A percentile compares a stretch with the other conserved stretches of the same genome.
Conservation (phyloP, 352 stramenopile genomes). For the Pythium sukuiense region DNA sequence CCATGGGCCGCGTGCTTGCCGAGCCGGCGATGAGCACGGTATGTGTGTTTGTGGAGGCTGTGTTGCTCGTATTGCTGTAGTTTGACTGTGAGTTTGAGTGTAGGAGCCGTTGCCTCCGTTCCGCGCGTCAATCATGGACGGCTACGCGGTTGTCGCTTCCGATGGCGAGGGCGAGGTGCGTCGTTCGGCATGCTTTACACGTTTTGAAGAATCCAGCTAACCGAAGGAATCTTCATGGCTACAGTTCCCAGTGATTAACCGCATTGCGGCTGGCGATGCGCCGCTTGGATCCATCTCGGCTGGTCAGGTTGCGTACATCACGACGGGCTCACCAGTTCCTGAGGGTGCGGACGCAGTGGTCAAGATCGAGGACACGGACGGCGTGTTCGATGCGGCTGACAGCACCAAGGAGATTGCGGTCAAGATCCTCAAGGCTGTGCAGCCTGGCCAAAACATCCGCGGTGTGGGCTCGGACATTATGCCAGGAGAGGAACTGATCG, state of each 20-base stretch:
- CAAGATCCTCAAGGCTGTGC: slow-evolving; percentile 64
- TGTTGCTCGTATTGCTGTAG: background rate
- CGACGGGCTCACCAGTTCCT: slow-evolving; percentile 93
- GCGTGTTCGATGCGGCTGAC: slow-evolving; percentile 35
- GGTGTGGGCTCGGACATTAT: slow-evolving; percentile 92
- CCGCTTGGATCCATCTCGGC: slow-evolving; percentile 38
- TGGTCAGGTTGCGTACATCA: slow-evolving; percentile 90
- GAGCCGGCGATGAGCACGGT: slow-evolving; percentile 52
- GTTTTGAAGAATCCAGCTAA: too few species aligned
- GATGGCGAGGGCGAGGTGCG: slow-evolving; percentile 69
- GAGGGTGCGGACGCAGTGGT: slow-evolving; percentile 91
- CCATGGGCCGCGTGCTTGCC: slow-evolving; percentile 54
- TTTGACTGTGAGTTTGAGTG: slow-evolving; percentile 32
- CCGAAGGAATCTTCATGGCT: background rate
- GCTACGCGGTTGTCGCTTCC: slow-evolving; percentile 92
- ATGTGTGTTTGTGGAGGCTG: background rate
- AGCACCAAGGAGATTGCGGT: slow-evolving; percentile 44
- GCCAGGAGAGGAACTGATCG: slow-evolving; percentile 73
- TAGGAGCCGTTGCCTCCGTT: slow-evolving; percentile 93
- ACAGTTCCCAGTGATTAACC: slow-evolving; percentile 66
- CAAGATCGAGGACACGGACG: slow-evolving; percentile 92
- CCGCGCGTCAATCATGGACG: slow-evolving; percentile 98
- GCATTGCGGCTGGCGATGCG: slow-evolving; percentile 68
- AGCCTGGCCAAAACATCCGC: slow-evolving; percentile 76
- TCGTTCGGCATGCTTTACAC: background rate